These are phyloP conservation scores for Saccharomyces eubayanus DNA, from an alignment of 805 yeast genomes.

Conservation along the genomic window DNA sequence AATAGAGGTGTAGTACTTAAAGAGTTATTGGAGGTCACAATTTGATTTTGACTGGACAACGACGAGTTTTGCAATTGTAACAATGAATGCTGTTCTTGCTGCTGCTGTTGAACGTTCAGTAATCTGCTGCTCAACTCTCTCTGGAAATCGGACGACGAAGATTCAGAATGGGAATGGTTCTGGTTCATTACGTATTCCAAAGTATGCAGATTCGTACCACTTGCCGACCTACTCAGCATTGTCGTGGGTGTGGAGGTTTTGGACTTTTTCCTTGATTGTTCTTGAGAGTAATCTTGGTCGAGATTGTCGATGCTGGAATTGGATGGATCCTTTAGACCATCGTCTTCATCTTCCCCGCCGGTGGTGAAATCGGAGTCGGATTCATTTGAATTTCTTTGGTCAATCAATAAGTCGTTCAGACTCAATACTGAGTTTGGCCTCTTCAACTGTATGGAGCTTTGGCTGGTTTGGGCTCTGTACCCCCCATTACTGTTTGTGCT, in stretches of 20 bases:
- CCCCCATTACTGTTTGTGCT: not conserved
- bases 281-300: constrained; percentile 14
- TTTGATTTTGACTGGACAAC: not conserved
- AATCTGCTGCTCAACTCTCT: constrained; percentile 17
- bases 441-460: constrained; percentile 5
- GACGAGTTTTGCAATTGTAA: not conserved
- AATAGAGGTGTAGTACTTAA: constrained; percentile 6
- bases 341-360: constrained; percentile 8
- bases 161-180: not conserved
- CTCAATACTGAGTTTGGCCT: constrained; percentile 22
- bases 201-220: constrained; percentile 13
- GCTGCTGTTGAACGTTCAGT: constrained; percentile 18
- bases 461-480: not conserved
- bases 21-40: constrained; percentile 4
- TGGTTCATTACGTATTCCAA: not conserved
- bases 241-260: constrained; percentile 23
- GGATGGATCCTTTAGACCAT: constrained; percentile 10
- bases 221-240: constrained; percentile 19
- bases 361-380: constrained; percentile 14
- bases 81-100: constrained; percentile 6
- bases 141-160: constrained; percentile 5
- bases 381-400: constrained; percentile 5
- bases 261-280: constrained; percentile 22
- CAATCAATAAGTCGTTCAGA: constrained; percentile 13
- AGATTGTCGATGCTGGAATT: constrained; percentile 8